A percentile compares a stretch with the other conserved stretches of the same genome.
Conservation (phyloP, 2,329 filamentous ascomycete species). For the Domatiomyces catenatus region DNA sequence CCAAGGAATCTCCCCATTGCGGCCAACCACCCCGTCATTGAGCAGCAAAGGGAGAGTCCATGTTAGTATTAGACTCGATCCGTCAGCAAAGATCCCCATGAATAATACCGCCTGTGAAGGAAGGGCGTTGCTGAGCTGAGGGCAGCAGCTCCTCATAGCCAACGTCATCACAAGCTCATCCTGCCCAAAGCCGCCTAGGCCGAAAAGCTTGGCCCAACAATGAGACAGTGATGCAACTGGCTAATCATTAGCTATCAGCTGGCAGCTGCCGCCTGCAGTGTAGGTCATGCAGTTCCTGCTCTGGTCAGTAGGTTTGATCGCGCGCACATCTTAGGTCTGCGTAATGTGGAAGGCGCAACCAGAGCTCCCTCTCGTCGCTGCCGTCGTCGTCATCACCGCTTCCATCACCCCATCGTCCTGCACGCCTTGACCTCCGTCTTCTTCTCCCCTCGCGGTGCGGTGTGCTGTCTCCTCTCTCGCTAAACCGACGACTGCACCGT, state of each 20-base stretch:
- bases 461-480: not conserved
- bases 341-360: not conserved
- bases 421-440: not conserved
- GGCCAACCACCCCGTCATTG: not conserved
- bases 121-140: too few species aligned
- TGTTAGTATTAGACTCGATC: too few species aligned
- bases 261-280: not conserved
- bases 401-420: not conserved
- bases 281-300: not conserved
- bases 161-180: not conserved
- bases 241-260: not conserved
- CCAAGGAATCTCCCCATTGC: not conserved
- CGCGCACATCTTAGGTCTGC: not conserved
- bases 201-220: not conserved
- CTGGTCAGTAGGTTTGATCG: not conserved
- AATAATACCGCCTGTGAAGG: too few species aligned
- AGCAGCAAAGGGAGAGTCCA: not conserved
- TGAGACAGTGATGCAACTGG: conserved; percentile 1
- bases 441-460: too few species aligned
- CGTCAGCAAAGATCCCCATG: not conserved
- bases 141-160: not conserved
- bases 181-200: not conserved
- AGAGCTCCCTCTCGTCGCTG: conserved; percentile 6
- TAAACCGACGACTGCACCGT: not conserved
- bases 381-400: conserved; percentile 1